phyloP scores from a whole-genome alignment of 306 rosid genomes.

The Prunus fruticosa region DNA sequence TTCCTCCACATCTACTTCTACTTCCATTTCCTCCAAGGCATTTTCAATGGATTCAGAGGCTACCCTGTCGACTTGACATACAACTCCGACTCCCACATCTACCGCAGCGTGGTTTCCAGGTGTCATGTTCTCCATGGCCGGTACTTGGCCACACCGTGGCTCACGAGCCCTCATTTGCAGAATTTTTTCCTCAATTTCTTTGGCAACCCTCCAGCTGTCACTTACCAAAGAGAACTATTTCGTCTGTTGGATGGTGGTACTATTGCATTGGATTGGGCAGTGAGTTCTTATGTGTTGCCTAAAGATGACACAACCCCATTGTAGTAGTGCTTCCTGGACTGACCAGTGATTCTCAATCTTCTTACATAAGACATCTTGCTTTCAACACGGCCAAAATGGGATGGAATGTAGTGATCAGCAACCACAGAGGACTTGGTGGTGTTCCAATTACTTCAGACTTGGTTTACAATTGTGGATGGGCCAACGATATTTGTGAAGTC shows the following conservation, averaged over 20 bases:
- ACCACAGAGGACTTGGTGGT: slow-evolving; percentile 89
- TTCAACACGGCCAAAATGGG: slow-evolving; percentile 68
- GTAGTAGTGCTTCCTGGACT: slow-evolving; percentile 70
- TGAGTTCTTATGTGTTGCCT: slow-evolving; percentile 22
- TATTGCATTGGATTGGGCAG: slow-evolving; percentile 38
- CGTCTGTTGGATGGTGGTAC: slow-evolving; percentile 28
- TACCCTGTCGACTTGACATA: slow-evolving; percentile 41
- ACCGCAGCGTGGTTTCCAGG: slow-evolving; percentile 60
- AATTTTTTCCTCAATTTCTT: slow-evolving; percentile 61
- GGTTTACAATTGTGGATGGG: slow-evolving; percentile 93
- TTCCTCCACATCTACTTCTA: slow-evolving; percentile 66
- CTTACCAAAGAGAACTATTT: slow-evolving; percentile 43
- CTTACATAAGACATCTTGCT: slow-evolving; percentile 88
- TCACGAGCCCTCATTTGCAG: slow-evolving; percentile 76
- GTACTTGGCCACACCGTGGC: slow-evolving; percentile 72
- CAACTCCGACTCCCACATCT: slow-evolving; percentile 31
- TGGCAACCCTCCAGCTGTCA: slow-evolving; percentile 62
- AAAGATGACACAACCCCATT: slow-evolving; percentile 57
- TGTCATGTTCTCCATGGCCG: slow-evolving; percentile 63
- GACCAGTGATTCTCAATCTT: slow-evolving; percentile 70
- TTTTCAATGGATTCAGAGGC: slow-evolving; percentile 51
- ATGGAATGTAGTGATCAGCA: slow-evolving; percentile 75
- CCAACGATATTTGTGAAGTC: slow-evolving; percentile 66
- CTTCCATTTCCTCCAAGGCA: slow-evolving; percentile 50
- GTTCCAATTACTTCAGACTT: slow-evolving; percentile 83